These are phyloP conservation scores for Saturnispora dispora DNA, from an alignment of 805 yeast species.

Conservation along the genomic window DNA sequence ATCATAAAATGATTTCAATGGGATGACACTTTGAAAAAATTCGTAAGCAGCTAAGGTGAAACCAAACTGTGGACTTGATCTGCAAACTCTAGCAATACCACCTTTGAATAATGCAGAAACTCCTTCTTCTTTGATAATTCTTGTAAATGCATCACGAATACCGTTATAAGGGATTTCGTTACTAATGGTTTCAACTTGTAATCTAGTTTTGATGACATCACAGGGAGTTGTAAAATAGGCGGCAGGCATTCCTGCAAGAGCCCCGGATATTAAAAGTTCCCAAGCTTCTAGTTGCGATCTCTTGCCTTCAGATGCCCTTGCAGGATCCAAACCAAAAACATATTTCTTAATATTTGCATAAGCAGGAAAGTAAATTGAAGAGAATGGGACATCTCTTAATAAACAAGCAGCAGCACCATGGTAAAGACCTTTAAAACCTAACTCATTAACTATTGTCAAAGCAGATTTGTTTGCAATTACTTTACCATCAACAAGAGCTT, in stretches of 20 bases:
- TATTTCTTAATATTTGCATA: slow-evolving; percentile 86
- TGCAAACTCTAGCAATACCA: slow-evolving; percentile 85
- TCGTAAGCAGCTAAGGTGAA: slow-evolving; percentile 97
- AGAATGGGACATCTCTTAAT: slow-evolving; percentile 90
- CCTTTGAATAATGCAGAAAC: slow-evolving; percentile 87
- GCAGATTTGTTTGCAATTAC: slow-evolving; percentile 42
- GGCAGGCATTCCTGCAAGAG: slow-evolving; percentile 96
- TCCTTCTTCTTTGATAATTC: slow-evolving; percentile 78
- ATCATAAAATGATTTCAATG: slow-evolving; percentile 41
- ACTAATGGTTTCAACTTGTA: slow-evolving; percentile 72
- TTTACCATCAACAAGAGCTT: slow-evolving; percentile 26
- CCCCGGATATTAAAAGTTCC: slow-evolving; percentile 84
- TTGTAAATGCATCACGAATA: slow-evolving; percentile 64
- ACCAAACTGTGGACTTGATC: slow-evolving; percentile 97
- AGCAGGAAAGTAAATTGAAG: slow-evolving; percentile 95
- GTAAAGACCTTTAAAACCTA: slow-evolving; percentile 81
- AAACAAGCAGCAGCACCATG: slow-evolving; percentile 89
- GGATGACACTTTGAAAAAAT: slow-evolving; percentile 69
- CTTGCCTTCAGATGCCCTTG: slow-evolving; percentile 40
- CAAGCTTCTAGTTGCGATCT: slow-evolving; percentile 59
- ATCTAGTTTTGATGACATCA: slow-evolving; percentile 91
- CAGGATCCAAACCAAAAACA: slow-evolving; percentile 75
- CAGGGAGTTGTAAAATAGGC: slow-evolving; percentile 95
- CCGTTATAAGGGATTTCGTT: slow-evolving; percentile 76
- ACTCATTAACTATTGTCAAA: slow-evolving; percentile 58